phyloP scores from a whole-genome alignment of 192 early-diverging fungal genomes.

The Umbelopsis sp. region DNA sequence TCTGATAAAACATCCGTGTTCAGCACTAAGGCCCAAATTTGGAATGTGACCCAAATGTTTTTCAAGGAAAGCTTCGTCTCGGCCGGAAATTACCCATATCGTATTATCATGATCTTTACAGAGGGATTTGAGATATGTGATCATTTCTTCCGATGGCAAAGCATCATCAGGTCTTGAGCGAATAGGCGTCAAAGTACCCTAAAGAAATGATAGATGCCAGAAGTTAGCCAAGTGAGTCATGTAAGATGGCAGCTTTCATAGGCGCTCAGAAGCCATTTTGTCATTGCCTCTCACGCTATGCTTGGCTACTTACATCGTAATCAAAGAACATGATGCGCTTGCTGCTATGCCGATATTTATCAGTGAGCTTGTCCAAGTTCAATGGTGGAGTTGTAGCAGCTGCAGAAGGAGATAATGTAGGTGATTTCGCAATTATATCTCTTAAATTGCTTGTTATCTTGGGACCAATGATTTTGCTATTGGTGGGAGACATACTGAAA shows the following conservation, averaged over 20 bases:
- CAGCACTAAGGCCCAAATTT: constrained; percentile 84
- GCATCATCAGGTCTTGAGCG: constrained; percentile 88
- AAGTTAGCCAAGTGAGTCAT: too few species aligned
- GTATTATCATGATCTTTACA: constrained; percentile 79
- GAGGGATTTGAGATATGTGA: constrained; percentile 69
- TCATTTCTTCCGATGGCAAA: constrained; percentile 80
- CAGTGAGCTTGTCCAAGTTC: constrained; percentile 4
- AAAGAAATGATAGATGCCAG: not conserved
- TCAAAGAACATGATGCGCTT: constrained; percentile 91
- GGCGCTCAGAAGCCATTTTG: not conserved
- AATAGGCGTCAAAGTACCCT: constrained; percentile 96
- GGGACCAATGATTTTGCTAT: constrained; percentile 9
- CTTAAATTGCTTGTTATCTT: not conserved
- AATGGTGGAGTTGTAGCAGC: not conserved
- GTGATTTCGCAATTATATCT: constrained; percentile 16
- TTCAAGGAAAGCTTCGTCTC: constrained; percentile 85
- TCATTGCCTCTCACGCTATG: not conserved
- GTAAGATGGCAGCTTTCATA: too few species aligned
- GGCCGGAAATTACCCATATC: constrained; percentile 90
- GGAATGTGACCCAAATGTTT: constrained; percentile 79
- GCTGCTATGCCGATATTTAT: constrained; percentile 42
- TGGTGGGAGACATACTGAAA: constrained; percentile 13
- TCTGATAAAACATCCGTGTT: constrained; percentile 95
- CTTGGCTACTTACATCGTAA: constrained; percentile 75
- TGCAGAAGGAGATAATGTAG: not conserved